These are phyloP conservation scores for Termitomyces sp. DNA, from an alignment of 768 basidiomycete genomes.

Conservation along the genomic window DNA sequence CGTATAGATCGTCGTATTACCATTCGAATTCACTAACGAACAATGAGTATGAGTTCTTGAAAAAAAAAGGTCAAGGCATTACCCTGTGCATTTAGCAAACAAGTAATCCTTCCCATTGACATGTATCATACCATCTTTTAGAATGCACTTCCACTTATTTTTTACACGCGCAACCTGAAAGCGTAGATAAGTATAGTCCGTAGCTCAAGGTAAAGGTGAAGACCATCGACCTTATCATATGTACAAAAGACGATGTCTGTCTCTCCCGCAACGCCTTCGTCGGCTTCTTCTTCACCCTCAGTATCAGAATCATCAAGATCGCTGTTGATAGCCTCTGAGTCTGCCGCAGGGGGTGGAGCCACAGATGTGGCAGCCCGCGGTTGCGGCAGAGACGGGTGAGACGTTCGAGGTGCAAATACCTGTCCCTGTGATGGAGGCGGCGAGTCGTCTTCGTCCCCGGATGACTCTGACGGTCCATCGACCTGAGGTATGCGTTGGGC, in stretches of 20 bases:
- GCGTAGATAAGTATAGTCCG: background rate
- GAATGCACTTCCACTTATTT: constrained; percentile 99
- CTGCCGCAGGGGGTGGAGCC: constrained; percentile 34
- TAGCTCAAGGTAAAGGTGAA: background rate
- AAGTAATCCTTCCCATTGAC: constrained; percentile 97
- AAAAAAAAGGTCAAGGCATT: constrained; percentile 5
- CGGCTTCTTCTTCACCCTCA: constrained; percentile 79
- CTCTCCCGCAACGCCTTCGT: constrained; percentile 70
- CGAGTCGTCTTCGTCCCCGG: constrained; percentile 55
- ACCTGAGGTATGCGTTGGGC: constrained; percentile 64
- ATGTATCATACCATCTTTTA: constrained; percentile 97
- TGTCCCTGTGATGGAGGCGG: constrained; percentile 61
- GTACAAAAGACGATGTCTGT: constrained; percentile 97
- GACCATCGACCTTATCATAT: constrained; percentile 82
- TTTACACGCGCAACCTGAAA: constrained; percentile 94
- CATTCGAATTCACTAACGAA: constrained; percentile 38
- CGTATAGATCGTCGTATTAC: constrained; percentile 17
- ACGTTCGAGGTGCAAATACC: constrained; percentile 63
- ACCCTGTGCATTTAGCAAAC: constrained; percentile 97
- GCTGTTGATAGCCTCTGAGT: constrained; percentile 90
- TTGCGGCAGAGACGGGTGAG: constrained; percentile 77
- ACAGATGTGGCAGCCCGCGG: constrained; percentile 34
- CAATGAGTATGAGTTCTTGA: constrained; percentile 2
- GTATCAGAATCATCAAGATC: constrained; percentile 96
- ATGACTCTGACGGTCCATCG: constrained; percentile 77